A percentile compares a stretch with the other conserved stretches of the same genome.
Conservation (phyloP, 1,284 basidiomycete species). For the Cryptococcus amylolentus region DNA sequence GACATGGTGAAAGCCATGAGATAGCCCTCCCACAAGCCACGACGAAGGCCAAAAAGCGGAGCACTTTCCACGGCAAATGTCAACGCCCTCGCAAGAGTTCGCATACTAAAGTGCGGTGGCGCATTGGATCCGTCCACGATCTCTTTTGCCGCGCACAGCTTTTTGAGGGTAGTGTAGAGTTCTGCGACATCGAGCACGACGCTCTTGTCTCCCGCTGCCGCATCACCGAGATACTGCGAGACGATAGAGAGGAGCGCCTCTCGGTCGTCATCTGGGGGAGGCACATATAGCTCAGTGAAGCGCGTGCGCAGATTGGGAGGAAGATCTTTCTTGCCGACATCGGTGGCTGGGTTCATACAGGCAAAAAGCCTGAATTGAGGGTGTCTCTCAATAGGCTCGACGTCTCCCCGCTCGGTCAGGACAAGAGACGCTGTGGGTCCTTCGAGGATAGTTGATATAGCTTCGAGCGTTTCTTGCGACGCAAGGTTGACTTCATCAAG, state of each 20-base stretch:
- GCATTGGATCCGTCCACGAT: slow-evolving; percentile 93
- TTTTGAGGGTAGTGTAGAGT: slow-evolving; percentile 80
- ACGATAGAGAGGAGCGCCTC: slow-evolving; percentile 88
- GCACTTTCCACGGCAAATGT: slow-evolving; percentile 85
- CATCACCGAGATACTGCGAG: slow-evolving; percentile 82
- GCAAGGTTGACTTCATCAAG: slow-evolving; percentile 97
- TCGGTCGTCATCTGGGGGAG: slow-evolving; percentile 84
- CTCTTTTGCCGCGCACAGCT: slow-evolving; percentile 70
- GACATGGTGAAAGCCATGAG: slow-evolving; percentile 98
- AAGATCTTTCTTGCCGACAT: slow-evolving; percentile 96
- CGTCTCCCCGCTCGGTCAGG: slow-evolving; percentile 86
- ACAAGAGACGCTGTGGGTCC: slow-evolving; percentile 85
- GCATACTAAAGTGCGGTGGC: slow-evolving; percentile 96
- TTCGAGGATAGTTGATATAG: slow-evolving; percentile 79
- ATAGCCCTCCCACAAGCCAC: slow-evolving; percentile 93
- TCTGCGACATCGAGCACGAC: slow-evolving; percentile 88
- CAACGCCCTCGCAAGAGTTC: slow-evolving; percentile 86
- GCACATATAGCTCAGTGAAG: slow-evolving; percentile 95
- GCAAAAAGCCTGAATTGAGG: slow-evolving; percentile 95
- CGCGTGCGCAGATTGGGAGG: slow-evolving; percentile 83
- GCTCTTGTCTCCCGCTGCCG: slow-evolving; percentile 78
- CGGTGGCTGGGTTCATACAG: slow-evolving; percentile 99
- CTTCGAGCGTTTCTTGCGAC: slow-evolving; percentile 90
- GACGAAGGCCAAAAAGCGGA: slow-evolving; percentile 70
- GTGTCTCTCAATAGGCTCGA: slow-evolving; percentile 87